Evolutionary conservation across 805 yeast genomes (phyloP).

Genomic region (Zygosaccharomyces pseudorouxii): DNA sequence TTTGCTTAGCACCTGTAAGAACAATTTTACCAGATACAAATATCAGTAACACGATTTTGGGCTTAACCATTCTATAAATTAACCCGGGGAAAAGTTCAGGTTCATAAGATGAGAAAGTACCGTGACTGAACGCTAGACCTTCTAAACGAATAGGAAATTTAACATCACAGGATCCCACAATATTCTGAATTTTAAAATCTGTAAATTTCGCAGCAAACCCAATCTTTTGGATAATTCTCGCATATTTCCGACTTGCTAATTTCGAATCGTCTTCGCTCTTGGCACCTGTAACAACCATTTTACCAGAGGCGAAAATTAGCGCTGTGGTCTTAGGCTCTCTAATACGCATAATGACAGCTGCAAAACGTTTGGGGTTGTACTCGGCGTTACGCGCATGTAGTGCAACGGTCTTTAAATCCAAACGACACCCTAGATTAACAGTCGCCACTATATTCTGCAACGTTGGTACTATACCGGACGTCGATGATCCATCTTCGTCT

Average conservation of each 20-base stretch:
- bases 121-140: constrained; percentile 96
- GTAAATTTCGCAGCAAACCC: constrained; percentile 98
- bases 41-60: constrained; percentile 90
- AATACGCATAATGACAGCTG: constrained; percentile 98
- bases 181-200: constrained; percentile 95
- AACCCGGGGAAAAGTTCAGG: constrained; percentile 98
- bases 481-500: constrained; percentile 57
- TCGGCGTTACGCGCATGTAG: constrained; percentile 98
- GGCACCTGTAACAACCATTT: constrained; percentile 99
- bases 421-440: constrained; percentile 90
- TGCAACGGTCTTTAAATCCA: constrained; percentile 95
- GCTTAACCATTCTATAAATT: constrained; percentile 98
- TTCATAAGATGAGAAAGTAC: constrained; percentile 96
- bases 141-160: constrained; percentile 96
- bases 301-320: constrained; percentile 94
- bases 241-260: constrained; percentile 94
- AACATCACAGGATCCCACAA: constrained; percentile 98
- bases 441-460: constrained; percentile 94
- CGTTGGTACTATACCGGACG: constrained; percentile 96
- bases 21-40: constrained; percentile 98
- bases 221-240: constrained; percentile 94
- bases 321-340: constrained; percentile 99
- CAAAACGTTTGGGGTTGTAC: constrained; percentile 97
- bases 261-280: constrained; percentile 98
- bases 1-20: constrained; percentile 96